Base-by-base conservation (phyloP, 1,139 yeast genomes). In the Pichia sp. region DNA sequence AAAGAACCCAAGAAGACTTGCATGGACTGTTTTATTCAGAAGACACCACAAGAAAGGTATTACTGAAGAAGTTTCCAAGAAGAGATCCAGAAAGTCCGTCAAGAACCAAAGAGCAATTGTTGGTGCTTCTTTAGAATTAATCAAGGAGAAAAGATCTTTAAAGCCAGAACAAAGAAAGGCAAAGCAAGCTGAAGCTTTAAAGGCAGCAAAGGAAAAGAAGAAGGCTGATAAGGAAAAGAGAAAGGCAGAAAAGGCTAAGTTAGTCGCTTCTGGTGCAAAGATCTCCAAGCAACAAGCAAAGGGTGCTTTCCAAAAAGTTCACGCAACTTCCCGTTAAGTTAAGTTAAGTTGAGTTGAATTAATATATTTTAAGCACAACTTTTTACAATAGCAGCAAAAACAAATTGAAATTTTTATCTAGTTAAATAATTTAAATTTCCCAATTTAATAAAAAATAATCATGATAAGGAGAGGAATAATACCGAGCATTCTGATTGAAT, bases 11-110 rank as follows among this genome's bases (percentile, higher is more conserved):
- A 88, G 98, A 82, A 85, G 96, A 82, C 81, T 91, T 68, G 83
- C 97, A 58, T 91, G 99, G 99, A 91, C 99, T 60, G 96, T 89
- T 66, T 81, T 91, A 64, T 91, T 78, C 91, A 91, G 99, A 83
- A 85, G 95, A 77, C 96, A 89, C 77, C 97, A 91, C 95, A 89
- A 86, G 84, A 91, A 91, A 79, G 99, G 99, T 79, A 79, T 89
- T 67, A 81, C 96, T 66, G 98, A 91, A 79, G 98, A 91, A 77
- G 84, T 85, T 59, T 64, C 93, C 71, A 93, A 88, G 84, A 93
- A 85, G 84, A 86, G 96, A 76, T 60, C 93, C 62, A 91, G 96
- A 81, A 89, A 86, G 80, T 71, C 96, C 66, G 93, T 89, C 73
- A 91, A 93, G 84, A 79, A 83, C 73, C 96, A 89, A 78, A 91